Evolutionary conservation across 2,329 filamentous ascomycete genomes (phyloP), one percentile per base, ranked within the genome.

Genomic region (Colletotrichum sp.): DNA sequence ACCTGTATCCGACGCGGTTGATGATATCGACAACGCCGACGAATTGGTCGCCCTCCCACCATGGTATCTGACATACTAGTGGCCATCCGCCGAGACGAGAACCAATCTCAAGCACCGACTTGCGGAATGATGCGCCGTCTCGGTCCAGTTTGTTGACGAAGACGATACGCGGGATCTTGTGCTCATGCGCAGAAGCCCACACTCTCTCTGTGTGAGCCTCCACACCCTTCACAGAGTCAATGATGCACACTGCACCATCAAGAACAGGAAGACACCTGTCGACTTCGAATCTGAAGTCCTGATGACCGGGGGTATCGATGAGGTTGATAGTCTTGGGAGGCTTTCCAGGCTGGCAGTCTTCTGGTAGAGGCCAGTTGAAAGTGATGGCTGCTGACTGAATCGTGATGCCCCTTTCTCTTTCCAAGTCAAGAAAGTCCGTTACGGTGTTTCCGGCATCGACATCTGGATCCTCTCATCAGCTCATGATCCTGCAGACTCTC

Each of bases 161-260:
- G 62, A 95, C 88, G 67, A 96, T 90, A 28, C 95, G 90, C 0
- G 97, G 97, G 55, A 98, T 98, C 26, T 89, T 89, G 82, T 98
- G 98, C 61, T 93, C 92, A 68, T 94, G 95, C 8, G 97, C 96
- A 77, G 98, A 97, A 16, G 91, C 90, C 97, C 97, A 99, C 4
- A 99, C 97, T 79, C 98, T 94, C 83, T 99, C 97, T 0, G 97
- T 98, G 82, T 98, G 97, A 2, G 97, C 96, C 84, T 99, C 97
- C 26, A 99, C 97, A 2, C 96, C 96, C 76, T 96, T 96, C 48
- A 98, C 96, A 0, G 95, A 96, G 82, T 98, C 96, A 9, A 98
- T 92, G 80, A 98, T 96, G 80, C 95, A 98, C n/a, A 98, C 93
- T 2, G 95, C 95, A 7, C 96, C 96, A 81, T 98, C 96, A 0